Evolutionary conservation across 1,284 basidiomycete genomes (phyloP).

Genomic region (Marasmius sp.): DNA sequence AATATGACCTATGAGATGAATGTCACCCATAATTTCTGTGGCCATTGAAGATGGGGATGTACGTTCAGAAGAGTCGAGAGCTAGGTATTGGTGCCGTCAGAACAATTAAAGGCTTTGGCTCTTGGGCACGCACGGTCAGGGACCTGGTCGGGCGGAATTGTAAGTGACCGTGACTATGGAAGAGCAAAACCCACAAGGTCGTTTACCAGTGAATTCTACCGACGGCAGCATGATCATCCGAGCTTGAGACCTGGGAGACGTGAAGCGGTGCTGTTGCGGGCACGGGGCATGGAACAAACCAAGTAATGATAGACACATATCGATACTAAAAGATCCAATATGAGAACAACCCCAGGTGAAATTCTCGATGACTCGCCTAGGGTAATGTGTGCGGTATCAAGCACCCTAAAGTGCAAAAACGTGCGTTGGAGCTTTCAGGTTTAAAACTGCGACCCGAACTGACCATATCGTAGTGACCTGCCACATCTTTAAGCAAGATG

Average conservation of each 20-base stretch:
- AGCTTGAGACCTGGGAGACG: not conserved
- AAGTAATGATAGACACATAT: constrained; percentile 22
- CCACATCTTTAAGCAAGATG: not conserved
- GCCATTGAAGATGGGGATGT: not conserved
- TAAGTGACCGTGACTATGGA: not conserved
- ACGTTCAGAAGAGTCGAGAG: constrained; percentile 23
- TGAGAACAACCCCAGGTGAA: not conserved
- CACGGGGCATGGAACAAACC: not conserved
- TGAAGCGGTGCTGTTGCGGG: not conserved
- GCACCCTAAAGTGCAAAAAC: constrained; percentile 3
- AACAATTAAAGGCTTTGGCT: not conserved
- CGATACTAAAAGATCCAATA: constrained; percentile 27
- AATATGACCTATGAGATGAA: constrained; percentile 25
- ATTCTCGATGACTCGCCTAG: constrained; percentile 1
- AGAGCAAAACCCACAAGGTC: not conserved
- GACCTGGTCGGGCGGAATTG: constrained; percentile 27
- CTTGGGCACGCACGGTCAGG: constrained; percentile 28
- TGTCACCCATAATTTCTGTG: not conserved
- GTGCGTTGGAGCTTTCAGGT: not conserved
- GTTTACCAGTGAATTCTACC: constrained; percentile 7
- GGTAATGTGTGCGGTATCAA: constrained; percentile 9
- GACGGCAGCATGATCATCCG: not conserved
- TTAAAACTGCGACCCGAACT: not conserved
- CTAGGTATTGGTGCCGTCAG: constrained; percentile 4
- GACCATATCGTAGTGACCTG: constrained; percentile 17